A percentile compares a stretch with the other conserved stretches of the same genome.
These are phyloP conservation scores for Eucalyptus decipiens DNA, from an alignment of 345 rosid genomes.

Conservation along the genomic window DNA sequence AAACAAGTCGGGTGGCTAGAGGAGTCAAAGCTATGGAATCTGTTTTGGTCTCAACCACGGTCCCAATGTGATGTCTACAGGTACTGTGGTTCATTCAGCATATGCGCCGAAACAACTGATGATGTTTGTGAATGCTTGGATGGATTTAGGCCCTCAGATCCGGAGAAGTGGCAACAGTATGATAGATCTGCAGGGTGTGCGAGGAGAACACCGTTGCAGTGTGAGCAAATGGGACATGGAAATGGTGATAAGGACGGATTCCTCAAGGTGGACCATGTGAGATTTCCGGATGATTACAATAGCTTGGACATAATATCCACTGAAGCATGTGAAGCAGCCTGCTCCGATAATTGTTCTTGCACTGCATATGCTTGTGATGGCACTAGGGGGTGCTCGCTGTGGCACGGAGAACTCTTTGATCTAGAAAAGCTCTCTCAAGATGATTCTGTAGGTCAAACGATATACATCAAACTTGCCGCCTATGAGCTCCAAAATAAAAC, in stretches of 20 bases:
- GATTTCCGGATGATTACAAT: neutral
- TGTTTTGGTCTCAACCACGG: slow-evolving; percentile 12
- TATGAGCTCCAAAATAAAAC: neutral
- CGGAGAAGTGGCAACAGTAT: neutral
- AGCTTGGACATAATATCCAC: neutral
- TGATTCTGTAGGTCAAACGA: neutral
- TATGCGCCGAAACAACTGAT: neutral
- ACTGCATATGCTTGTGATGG: neutral
- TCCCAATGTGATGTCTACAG: slow-evolving; percentile 7
- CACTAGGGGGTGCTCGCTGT: neutral
- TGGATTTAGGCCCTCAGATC: slow-evolving; percentile 15
- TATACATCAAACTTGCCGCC: neutral
- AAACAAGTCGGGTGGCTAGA: neutral
- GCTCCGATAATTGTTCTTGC: neutral
- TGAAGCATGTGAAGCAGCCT: neutral
- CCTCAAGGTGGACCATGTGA: slow-evolving; percentile 3
- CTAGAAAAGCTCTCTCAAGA: neutral
- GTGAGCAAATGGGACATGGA: neutral
- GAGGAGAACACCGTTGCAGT: slow-evolving; percentile 8
- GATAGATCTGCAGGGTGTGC: slow-evolving; percentile 18
- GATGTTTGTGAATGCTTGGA: neutral
- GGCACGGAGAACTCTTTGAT: neutral
- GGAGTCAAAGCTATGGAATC: neutral
- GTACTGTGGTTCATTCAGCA: slow-evolving; percentile 10
- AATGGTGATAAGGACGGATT: neutral